Evolutionary conservation across 176 grass and related monocot genomes (phyloP).

Genomic region (Aechmea fasciata): DNA sequence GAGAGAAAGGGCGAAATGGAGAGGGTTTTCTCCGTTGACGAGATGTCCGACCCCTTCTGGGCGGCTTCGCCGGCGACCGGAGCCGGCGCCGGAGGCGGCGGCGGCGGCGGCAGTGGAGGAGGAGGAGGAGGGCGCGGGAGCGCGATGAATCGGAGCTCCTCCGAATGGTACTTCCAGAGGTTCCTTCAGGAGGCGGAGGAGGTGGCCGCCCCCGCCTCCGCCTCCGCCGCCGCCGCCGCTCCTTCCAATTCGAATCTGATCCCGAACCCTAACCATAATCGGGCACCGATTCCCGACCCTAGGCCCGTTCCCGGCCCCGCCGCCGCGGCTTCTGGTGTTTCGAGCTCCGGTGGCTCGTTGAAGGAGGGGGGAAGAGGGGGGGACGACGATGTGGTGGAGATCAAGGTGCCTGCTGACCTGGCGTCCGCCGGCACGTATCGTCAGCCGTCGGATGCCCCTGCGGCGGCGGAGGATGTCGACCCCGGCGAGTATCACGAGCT

Average conservation of each 20-base stretch:
- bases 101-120: background rate
- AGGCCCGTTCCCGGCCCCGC: no score
- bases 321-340: no score
- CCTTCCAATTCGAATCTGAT: background rate
- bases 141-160: slow-evolving; percentile 28
- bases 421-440: background rate
- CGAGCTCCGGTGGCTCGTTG: background rate
- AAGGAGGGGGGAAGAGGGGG: background rate
- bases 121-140: background rate
- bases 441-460: background rate
- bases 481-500: slow-evolving; percentile 33
- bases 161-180: slow-evolving; percentile 35
- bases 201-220: background rate
- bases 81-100: background rate
- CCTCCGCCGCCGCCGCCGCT: background rate
- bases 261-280: background rate
- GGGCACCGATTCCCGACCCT: no score
- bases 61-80: background rate
- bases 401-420: slow-evolving; percentile 18
- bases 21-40: slow-evolving; percentile 36
- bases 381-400: slow-evolving; percentile 33
- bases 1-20: slow-evolving; percentile 31
- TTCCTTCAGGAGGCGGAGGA: slow-evolving; percentile 23
- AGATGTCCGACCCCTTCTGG: slow-evolving; percentile 24
- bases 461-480: slow-evolving; percentile 18